phyloP scores from a whole-genome alignment of 257 asterid species.

The Lithospermum erythrorhizon region DNA sequence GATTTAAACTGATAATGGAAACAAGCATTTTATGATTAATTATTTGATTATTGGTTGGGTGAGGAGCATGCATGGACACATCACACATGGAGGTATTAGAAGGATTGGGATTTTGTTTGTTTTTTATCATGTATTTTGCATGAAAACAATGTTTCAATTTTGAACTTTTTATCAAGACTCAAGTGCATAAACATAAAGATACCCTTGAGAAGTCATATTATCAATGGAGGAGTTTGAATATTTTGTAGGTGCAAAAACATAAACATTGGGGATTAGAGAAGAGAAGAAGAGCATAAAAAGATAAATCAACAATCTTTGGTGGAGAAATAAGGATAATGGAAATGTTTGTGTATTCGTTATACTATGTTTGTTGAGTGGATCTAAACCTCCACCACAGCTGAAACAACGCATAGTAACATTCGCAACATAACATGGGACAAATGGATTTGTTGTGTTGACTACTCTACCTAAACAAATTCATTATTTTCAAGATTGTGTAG shows the following conservation, averaged over 20 bases:
- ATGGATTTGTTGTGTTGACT: conserved; percentile 13
- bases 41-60: neutral
- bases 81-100: neutral
- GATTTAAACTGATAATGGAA: neutral
- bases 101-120: neutral
- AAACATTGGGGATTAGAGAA: conserved; percentile 9
- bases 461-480: neutral
- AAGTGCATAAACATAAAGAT: too few species aligned
- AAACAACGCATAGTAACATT: conserved; percentile 7
- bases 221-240: neutral
- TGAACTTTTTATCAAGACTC: neutral
- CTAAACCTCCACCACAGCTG: conserved; percentile 12
- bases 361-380: conserved; percentile 8
- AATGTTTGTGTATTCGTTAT: neutral
- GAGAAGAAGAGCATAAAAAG: conserved; percentile 1
- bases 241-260: neutral
- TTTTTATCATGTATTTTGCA: neutral
- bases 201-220: too few species aligned
- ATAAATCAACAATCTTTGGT: neutral
- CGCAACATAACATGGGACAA: conserved; percentile 19
- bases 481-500: neutral
- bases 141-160: neutral
- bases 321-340: neutral
- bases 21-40: conserved; percentile 3
- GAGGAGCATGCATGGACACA: neutral